Percentiles rank a stretch among this genome's conserved stretches.
These are phyloP conservation scores for Coffea eugenioides DNA, from an alignment of 257 asterid species.

Conservation along the genomic window DNA sequence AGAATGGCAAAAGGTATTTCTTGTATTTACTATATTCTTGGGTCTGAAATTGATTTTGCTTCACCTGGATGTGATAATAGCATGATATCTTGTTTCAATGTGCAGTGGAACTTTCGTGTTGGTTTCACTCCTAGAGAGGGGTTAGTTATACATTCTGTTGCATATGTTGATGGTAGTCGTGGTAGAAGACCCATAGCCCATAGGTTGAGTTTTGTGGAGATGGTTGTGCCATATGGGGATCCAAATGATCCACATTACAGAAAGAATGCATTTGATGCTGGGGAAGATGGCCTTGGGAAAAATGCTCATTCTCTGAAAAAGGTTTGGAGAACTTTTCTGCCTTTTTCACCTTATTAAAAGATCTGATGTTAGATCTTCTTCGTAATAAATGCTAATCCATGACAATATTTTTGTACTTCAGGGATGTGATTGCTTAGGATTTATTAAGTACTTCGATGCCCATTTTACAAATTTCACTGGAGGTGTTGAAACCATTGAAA, in stretches of 20 bases:
- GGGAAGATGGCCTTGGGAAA: constrained; percentile 98
- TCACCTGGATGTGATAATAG: constrained; percentile 5
- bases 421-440: constrained; percentile 99
- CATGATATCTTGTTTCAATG: constrained; percentile 17
- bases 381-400: constrained; percentile 17
- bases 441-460: constrained; percentile 84
- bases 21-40: constrained; percentile 7
- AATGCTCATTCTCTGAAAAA: constrained; percentile 96
- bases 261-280: constrained; percentile 98
- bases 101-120: constrained; percentile 93
- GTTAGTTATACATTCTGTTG: constrained; percentile 92
- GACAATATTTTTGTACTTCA: constrained; percentile 26
- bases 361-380: neutral
- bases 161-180: constrained; percentile 93
- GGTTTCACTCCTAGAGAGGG: constrained; percentile 99
- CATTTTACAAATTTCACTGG: constrained; percentile 89
- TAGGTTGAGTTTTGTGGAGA: constrained; percentile 95
- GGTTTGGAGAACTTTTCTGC: constrained; percentile 33
- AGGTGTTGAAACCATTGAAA: constrained; percentile 91
- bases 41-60: neutral
- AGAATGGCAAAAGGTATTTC: constrained; percentile 93
- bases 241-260: constrained; percentile 98
- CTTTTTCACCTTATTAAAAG: neutral
- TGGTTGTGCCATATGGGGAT: constrained; percentile 99
- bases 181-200: constrained; percentile 97